Percentiles rank a stretch among this genome's conserved stretches.
These are phyloP conservation scores for Trichocladium antarcticum DNA, from an alignment of 495 filamentous ascomycete genomes.

Conservation along the genomic window DNA sequence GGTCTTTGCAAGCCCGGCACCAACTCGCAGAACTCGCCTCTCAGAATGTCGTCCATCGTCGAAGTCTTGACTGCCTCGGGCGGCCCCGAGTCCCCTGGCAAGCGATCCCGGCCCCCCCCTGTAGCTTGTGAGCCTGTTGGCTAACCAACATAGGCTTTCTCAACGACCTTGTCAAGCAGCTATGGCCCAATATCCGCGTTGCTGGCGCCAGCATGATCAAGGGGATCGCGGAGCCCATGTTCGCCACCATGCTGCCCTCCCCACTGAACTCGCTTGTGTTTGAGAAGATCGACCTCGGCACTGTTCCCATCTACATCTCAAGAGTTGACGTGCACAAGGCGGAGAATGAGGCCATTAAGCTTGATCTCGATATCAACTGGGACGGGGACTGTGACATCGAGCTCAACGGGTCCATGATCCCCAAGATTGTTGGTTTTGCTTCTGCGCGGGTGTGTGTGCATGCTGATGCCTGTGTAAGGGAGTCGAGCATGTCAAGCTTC, in stretches of 20 bases:
- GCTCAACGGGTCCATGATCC: constrained; percentile 30
- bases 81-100: constrained; percentile 17
- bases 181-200: constrained; percentile 36
- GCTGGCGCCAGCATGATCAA: constrained; percentile 29
- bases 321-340: constrained; percentile 33
- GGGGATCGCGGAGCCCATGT: constrained; percentile 32
- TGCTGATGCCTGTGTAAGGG: constrained; percentile 17
- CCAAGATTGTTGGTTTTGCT: constrained; percentile 24
- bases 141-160: constrained; percentile 23
- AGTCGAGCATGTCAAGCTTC: constrained; percentile 34
- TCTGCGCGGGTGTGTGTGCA: background rate
- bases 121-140: background rate
- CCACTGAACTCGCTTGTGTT: constrained; percentile 30
- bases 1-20: no score
- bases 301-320: constrained; percentile 25
- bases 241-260: constrained; percentile 29
- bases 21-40: no score
- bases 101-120: background rate
- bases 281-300: constrained; percentile 32
- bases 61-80: constrained; percentile 18
- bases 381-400: constrained; percentile 33
- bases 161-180: constrained; percentile 34
- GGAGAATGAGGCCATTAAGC: constrained; percentile 30
- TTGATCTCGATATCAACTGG: constrained; percentile 37
- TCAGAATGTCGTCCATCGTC: constrained; percentile 17